phyloP scores from a whole-genome alignment of 129 eudicot species.

The Tagetes patula region DNA sequence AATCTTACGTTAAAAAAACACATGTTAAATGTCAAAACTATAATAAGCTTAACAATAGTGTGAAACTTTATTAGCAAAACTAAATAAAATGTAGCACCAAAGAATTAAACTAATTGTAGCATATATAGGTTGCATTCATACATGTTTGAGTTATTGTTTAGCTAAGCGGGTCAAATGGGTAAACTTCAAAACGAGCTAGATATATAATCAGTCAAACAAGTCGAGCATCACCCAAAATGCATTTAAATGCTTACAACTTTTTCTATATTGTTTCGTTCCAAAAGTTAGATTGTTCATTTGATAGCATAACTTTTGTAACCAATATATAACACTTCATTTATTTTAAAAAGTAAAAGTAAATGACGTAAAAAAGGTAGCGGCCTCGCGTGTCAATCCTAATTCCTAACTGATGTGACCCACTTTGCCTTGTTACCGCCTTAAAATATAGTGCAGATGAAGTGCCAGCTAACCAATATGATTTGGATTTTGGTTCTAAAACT shows the following conservation, averaged over 20 bases:
- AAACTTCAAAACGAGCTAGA: neutral
- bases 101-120: conserved; percentile 6
- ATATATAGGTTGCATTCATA: neutral
- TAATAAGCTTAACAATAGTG: neutral
- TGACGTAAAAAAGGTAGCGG: neutral
- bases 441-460: neutral
- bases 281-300: neutral
- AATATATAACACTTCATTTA: neutral
- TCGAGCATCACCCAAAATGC: neutral
- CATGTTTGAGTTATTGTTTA: neutral
- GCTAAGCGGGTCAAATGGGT: neutral
- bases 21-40: conserved; percentile 9
- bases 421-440: neutral
- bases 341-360: neutral
- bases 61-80: neutral
- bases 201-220: neutral
- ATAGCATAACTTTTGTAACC: neutral
- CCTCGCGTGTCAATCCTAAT: neutral
- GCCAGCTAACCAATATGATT: conserved; percentile 4
- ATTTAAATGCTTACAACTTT: neutral
- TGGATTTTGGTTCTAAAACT: neutral
- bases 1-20: conserved; percentile 25
- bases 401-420: neutral
- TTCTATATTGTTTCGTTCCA: neutral
- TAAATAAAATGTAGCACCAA: neutral